phyloP scores from a whole-genome alignment of 768 basidiomycete genomes.

The Suillus discolor region DNA sequence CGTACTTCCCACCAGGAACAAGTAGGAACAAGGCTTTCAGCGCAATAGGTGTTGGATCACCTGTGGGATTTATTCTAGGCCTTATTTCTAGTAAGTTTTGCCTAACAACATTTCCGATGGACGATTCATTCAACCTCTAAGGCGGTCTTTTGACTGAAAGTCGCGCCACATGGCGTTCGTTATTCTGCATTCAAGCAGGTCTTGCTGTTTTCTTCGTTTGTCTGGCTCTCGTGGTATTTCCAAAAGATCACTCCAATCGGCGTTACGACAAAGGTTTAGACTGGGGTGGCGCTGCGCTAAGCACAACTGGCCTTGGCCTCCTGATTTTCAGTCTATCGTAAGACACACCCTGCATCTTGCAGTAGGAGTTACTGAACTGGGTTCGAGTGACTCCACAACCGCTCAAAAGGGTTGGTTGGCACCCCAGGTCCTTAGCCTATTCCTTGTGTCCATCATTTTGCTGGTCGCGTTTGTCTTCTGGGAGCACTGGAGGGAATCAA shows the following conservation, averaged over 20 bases:
- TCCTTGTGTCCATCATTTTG: constrained; percentile 29
- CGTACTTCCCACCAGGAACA: constrained; percentile 33
- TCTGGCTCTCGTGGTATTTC: constrained; percentile 26
- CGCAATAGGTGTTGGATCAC: constrained; percentile 37
- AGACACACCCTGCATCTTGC: not conserved
- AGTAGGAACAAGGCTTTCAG: constrained; percentile 35
- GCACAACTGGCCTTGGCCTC: constrained; percentile 35
- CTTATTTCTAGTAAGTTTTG: constrained; percentile 30
- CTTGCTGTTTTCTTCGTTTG: constrained; percentile 30
- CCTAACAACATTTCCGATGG: not conserved
- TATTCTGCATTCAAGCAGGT: constrained; percentile 37
- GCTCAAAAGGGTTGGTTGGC: constrained; percentile 35
- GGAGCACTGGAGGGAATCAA: constrained; percentile 32
- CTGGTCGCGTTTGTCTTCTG: constrained; percentile 30
- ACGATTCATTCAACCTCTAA: constrained; percentile 9
- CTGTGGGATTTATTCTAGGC: constrained; percentile 36
- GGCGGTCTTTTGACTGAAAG: constrained; percentile 36
- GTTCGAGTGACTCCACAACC: constrained; percentile 31
- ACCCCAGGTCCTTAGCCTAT: constrained; percentile 34
- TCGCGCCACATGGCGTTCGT: constrained; percentile 33
- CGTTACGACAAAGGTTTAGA: constrained; percentile 37
- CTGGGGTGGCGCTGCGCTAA: constrained; percentile 37
- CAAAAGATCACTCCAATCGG: constrained; percentile 15
- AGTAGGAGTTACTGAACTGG: constrained; percentile 6
- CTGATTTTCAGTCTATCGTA: constrained; percentile 37